Conservation (phyloP, 257 asterid species). For the Solanum bulbocastanum region DNA sequence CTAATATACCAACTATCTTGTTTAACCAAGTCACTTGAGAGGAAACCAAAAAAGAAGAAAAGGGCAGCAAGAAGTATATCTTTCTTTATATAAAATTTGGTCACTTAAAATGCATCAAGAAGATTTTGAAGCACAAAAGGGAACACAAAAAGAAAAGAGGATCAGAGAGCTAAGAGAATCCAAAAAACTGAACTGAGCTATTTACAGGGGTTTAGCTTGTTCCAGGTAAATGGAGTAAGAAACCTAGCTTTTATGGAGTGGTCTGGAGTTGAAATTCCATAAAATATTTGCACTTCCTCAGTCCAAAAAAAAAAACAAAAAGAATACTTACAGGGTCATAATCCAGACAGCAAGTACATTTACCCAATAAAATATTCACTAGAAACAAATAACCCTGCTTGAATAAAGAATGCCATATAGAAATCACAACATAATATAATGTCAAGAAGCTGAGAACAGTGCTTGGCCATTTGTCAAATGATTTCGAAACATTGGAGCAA, state of each 20-base stretch:
- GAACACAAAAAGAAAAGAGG: not conserved
- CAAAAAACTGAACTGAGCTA: not conserved
- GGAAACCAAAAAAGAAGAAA: not conserved
- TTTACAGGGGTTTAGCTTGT: not conserved
- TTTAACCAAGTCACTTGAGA: not conserved
- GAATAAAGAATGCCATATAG: not conserved
- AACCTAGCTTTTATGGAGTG: not conserved
- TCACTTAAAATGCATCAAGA: not conserved
- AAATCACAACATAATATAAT: not conserved
- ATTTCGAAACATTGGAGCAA: not conserved
- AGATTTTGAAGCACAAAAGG: not conserved
- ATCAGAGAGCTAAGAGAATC: not conserved
- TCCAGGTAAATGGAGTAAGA: not conserved
- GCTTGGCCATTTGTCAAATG: not conserved
- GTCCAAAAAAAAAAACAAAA: not conserved
- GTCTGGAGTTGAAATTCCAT: not conserved
- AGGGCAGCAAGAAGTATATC: not conserved
- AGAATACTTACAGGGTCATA: not conserved
- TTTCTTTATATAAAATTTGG: not conserved
- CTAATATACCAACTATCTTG: not conserved
- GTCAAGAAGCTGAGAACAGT: not conserved
- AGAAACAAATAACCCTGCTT: not conserved
- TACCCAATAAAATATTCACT: not conserved
- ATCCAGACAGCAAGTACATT: not conserved
- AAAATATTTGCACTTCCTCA: not conserved